phyloP scores from a whole-genome alignment of 2,329 filamentous ascomycete genomes.

The Ceratocystis alfenasii region DNA sequence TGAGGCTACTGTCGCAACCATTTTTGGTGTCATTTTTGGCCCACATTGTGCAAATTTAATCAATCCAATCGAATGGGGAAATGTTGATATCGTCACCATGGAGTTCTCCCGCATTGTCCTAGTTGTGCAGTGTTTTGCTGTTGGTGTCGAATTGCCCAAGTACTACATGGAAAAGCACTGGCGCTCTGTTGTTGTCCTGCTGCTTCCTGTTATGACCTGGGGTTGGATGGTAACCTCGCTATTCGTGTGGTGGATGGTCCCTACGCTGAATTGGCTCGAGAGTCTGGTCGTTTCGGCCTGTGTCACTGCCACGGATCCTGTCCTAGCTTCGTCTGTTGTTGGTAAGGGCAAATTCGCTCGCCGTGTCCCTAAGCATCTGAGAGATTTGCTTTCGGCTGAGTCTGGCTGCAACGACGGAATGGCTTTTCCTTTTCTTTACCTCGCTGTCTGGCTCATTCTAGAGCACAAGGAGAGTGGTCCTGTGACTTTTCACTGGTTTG shows the following conservation, averaged over 20 bases:
- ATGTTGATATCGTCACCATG: slow-evolving; percentile 72
- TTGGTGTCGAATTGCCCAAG: slow-evolving; percentile 80
- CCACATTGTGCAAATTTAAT: slow-evolving; percentile 75
- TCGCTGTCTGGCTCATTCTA: slow-evolving; percentile 78
- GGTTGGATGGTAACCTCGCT: slow-evolving; percentile 89
- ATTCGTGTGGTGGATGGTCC: slow-evolving; percentile 86
- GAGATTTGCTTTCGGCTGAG: slow-evolving; percentile 88
- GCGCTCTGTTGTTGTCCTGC: slow-evolving; percentile 76
- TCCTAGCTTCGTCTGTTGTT: slow-evolving; percentile 91
- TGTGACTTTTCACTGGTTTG: slow-evolving; percentile 77
- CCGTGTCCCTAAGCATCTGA: slow-evolving; percentile 89
- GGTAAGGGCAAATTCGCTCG: slow-evolving; percentile 99
- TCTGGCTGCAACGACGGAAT: slow-evolving; percentile 99
- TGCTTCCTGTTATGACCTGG: slow-evolving; percentile 93
- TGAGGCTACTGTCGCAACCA: slow-evolving; percentile 85
- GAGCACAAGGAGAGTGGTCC: slow-evolving; percentile 57
- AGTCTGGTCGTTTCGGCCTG: slow-evolving; percentile 79
- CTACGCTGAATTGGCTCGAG: slow-evolving; percentile 74
- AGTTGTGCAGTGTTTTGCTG: slow-evolving; percentile 84
- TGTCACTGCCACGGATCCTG: slow-evolving; percentile 93
- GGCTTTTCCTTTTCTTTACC: slow-evolving; percentile 96
- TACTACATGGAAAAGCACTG: slow-evolving; percentile 98
- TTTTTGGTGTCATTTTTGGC: slow-evolving; percentile 81
- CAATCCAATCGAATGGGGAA: slow-evolving; percentile 65
- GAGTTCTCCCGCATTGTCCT: slow-evolving; percentile 83